A percentile compares a stretch with the other conserved stretches of the same genome.
Evolutionary conservation across 192 early-diverging fungal species (phyloP).

Genomic region (Spinellus fusiger): DNA sequence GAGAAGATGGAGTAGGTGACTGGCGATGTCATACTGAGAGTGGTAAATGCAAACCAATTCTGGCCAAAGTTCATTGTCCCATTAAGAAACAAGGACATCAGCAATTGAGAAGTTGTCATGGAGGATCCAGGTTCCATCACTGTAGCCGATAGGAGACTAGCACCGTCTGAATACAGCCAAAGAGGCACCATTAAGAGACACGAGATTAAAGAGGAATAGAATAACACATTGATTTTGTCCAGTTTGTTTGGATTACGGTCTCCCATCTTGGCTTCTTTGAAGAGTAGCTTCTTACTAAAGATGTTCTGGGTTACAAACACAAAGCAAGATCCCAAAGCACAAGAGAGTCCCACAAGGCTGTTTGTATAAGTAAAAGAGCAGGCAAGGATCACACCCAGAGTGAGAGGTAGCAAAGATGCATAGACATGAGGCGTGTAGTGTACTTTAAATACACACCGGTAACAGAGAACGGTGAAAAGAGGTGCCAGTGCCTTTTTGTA

Average conservation of each 20-base stretch:
- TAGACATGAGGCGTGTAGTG: constrained; percentile 71
- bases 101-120: constrained; percentile 29
- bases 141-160: constrained; percentile 20
- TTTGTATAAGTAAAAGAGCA: constrained; percentile 67
- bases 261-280: constrained; percentile 35
- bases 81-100: constrained; percentile 63
- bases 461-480: constrained; percentile 78
- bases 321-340: constrained; percentile 66
- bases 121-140: constrained; percentile 13
- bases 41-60: constrained; percentile 72
- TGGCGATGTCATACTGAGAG: constrained; percentile 69
- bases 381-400: constrained; percentile 85
- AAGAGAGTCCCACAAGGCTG: constrained; percentile 67
- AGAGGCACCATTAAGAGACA: constrained; percentile 76
- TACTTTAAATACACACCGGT: constrained; percentile 62
- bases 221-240: constrained; percentile 84
- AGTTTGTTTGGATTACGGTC: constrained; percentile 53
- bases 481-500: constrained; percentile 84
- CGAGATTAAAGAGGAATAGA: constrained; percentile 71
- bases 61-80: constrained; percentile 79
- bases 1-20: constrained; percentile 86
- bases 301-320: constrained; percentile 89
- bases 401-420: constrained; percentile 69
- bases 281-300: constrained; percentile 75
- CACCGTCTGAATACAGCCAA: constrained; percentile 72